Conservation (phyloP, 305 asterid genomes). For the Plantago lanceolata region DNA sequence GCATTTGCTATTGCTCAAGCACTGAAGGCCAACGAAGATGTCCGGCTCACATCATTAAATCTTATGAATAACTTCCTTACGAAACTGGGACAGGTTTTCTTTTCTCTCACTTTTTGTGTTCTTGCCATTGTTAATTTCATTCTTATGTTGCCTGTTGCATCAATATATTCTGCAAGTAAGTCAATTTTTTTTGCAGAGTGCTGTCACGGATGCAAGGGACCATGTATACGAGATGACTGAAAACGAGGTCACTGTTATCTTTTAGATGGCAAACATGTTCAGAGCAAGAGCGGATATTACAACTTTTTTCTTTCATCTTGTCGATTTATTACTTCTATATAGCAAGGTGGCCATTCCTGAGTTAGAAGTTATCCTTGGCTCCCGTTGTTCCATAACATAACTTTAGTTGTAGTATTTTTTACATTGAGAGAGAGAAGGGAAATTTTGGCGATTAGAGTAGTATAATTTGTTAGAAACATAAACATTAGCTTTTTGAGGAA, state of each 20-base stretch:
- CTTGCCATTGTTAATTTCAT: background rate
- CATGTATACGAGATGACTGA: conserved; percentile 94
- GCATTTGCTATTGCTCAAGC: conserved; percentile 96
- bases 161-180: conserved; percentile 4
- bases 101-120: background rate
- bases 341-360: conserved; percentile 1
- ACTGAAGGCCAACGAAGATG: conserved; percentile 89
- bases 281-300: no score
- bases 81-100: conserved; percentile 77
- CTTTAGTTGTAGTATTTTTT: conserved; percentile 5
- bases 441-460: conserved; percentile 37
- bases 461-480: background rate
- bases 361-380: conserved; percentile 18
- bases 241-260: conserved; percentile 65
- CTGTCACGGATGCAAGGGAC: conserved; percentile 85
- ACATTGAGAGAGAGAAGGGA: conserved; percentile 24
- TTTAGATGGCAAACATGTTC: conserved; percentile 37
- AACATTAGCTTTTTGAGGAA: background rate
- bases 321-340: conserved; percentile 9
- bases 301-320: conserved; percentile 9
- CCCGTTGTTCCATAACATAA: conserved; percentile 17
- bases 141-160: background rate
- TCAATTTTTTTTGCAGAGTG: conserved; percentile 59
- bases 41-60: conserved; percentile 67
- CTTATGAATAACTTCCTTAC: conserved; percentile 89